Evolutionary conservation across 169 alveolate species (phyloP).

Genomic region (Plasmodium knowlesi): DNA sequence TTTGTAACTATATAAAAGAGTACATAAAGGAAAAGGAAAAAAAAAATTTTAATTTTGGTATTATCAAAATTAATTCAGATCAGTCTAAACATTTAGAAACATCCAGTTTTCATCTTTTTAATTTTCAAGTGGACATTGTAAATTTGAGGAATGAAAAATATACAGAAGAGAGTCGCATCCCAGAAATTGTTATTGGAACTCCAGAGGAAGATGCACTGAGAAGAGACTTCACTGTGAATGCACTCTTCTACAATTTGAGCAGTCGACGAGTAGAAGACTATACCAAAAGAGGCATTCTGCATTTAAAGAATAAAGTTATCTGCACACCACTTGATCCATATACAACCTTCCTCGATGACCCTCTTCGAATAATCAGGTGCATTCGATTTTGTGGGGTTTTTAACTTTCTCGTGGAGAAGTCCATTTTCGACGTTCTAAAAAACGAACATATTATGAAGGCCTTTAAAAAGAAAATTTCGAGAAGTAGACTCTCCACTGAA

Average conservation of each 20-base stretch:
- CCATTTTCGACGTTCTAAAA: constrained; percentile 80
- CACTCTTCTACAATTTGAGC: constrained; percentile 96
- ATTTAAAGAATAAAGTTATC: constrained; percentile 91
- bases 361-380: constrained; percentile 97
- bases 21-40: constrained; percentile 84
- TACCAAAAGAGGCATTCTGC: constrained; percentile 93
- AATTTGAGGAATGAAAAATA: constrained; percentile 97
- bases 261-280: constrained; percentile 95
- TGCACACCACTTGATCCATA: constrained; percentile 95
- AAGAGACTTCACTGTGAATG: constrained; percentile 97
- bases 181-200: constrained; percentile 94
- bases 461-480: constrained; percentile 64
- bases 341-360: constrained; percentile 97
- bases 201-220: constrained; percentile 97
- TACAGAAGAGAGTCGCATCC: constrained; percentile 94
- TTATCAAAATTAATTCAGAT: constrained; percentile 94
- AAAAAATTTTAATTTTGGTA: constrained; percentile 88
- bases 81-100: constrained; percentile 98
- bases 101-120: constrained; percentile 93
- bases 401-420: constrained; percentile 85
- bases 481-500: constrained; percentile 70
- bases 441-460: constrained; percentile 51
- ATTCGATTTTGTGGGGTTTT: constrained; percentile 95
- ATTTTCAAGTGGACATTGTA: constrained; percentile 95
- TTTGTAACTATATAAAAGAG: constrained; percentile 81